phyloP scores from a whole-genome alignment of 345 rosid species.

The Diplotaxis tenuifolia region DNA sequence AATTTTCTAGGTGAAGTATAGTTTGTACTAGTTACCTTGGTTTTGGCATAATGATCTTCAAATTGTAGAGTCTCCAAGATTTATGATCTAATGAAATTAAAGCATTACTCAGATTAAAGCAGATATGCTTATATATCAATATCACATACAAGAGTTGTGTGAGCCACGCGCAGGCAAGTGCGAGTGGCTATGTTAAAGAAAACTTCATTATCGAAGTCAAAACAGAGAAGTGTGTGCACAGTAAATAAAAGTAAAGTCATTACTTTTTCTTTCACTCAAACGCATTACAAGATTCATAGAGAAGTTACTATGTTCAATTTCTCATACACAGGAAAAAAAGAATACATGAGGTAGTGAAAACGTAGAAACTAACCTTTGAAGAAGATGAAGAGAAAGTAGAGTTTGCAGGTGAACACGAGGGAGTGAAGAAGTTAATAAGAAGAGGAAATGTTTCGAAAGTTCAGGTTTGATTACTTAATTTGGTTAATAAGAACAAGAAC shows the following conservation, averaged over 20 bases:
- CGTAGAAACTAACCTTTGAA: conserved; percentile 25
- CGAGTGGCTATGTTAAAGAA: neutral
- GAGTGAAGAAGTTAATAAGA: neutral
- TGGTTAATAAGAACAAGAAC: conserved; percentile 24
- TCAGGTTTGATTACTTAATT: neutral
- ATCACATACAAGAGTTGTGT: neutral
- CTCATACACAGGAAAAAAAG: neutral
- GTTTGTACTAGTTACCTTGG: conserved; percentile 47
- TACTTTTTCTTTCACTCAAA: conserved; percentile 1
- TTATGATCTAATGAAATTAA: conserved; percentile 35
- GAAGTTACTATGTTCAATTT: neutral
- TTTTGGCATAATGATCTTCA: conserved; percentile 54
- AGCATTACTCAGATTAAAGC: conserved; percentile 1
- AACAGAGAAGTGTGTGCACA: conserved; percentile 14
- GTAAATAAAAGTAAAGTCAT: neutral
- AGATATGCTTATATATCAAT: too few species aligned
- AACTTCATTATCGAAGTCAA: neutral
- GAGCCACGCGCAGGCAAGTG: conserved; percentile 18
- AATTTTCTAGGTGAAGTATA: neutral
- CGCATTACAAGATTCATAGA: neutral
- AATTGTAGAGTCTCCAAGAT: neutral
- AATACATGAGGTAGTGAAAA: neutral
- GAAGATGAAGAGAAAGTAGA: neutral
- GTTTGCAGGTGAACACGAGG: conserved; percentile 1
- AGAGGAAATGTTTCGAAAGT: neutral